phyloP scores from a whole-genome alignment of 108 stramenopile genomes.

The Nannochloropsis gaditana region DNA sequence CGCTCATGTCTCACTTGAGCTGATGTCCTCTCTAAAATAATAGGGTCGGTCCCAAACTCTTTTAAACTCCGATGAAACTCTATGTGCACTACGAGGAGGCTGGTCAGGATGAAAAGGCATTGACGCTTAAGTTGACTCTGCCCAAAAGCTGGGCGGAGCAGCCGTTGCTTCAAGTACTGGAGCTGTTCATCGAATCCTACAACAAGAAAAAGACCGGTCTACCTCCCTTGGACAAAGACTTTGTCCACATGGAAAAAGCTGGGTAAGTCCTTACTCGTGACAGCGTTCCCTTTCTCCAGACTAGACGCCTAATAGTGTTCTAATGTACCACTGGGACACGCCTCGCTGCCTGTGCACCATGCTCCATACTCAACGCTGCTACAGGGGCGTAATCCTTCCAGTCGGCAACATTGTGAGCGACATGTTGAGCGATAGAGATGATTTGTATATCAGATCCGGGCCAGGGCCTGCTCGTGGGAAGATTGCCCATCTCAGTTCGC shows the following conservation, averaged over 20 bases:
- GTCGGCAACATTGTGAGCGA: constrained; percentile 47
- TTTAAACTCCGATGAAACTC: constrained; percentile 29
- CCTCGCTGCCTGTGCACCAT: too few species aligned
- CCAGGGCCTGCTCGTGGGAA: constrained; percentile 21
- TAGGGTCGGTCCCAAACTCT: too few species aligned
- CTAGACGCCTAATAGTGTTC: too few species aligned
- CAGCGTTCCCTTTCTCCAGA: too few species aligned
- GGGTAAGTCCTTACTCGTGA: not conserved
- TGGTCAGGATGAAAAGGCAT: constrained; percentile 28
- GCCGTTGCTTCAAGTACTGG: constrained; percentile 44
- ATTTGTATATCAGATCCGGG: constrained; percentile 47
- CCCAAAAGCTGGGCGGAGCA: constrained; percentile 53
- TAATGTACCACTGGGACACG: too few species aligned
- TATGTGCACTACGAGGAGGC: constrained; percentile 55
- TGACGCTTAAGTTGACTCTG: constrained; percentile 53
- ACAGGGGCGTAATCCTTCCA: constrained; percentile 24
- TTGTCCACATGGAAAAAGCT: constrained; percentile 34
- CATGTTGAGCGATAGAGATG: constrained; percentile 44
- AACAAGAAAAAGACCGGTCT: constrained; percentile 53
- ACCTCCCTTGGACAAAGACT: constrained; percentile 25
- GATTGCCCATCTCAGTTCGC: not conserved
- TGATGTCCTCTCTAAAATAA: too few species aligned
- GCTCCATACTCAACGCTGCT: too few species aligned
- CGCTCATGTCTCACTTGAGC: too few species aligned
- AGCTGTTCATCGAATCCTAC: constrained; percentile 54